A percentile compares a stretch with the other conserved stretches of the same genome.
Evolutionary conservation across 1,139 yeast species (phyloP).

Genomic region (Candida mesenterica): DNA sequence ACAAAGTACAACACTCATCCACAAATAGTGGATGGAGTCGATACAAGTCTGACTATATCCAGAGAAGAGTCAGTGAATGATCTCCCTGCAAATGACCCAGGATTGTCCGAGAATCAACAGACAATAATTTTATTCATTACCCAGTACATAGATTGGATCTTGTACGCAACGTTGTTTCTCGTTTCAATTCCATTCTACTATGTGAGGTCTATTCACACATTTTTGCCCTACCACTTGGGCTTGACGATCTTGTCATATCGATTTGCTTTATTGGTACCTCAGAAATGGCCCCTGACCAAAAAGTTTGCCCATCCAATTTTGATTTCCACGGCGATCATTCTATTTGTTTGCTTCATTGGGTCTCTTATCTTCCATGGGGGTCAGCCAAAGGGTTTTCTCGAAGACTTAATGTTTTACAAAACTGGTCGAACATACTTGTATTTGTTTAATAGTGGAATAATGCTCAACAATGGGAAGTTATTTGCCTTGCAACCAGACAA

Average conservation of each 20-base stretch:
- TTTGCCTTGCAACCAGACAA: constrained; percentile 15
- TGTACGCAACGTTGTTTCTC: constrained; percentile 46
- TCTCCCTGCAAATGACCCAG: constrained; percentile 10
- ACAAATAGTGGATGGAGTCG: neutral
- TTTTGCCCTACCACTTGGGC: constrained; percentile 62
- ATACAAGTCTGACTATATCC: neutral
- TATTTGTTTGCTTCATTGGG: constrained; percentile 61
- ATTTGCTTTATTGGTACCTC: constrained; percentile 49
- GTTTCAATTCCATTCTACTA: constrained; percentile 58
- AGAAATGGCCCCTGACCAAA: constrained; percentile 45
- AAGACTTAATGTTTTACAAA: constrained; percentile 54
- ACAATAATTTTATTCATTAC: constrained; percentile 39
- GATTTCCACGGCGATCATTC: constrained; percentile 59
- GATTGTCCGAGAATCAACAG: constrained; percentile 21
- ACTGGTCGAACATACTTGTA: constrained; percentile 68
- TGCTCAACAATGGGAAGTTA: constrained; percentile 30
- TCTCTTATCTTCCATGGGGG: constrained; percentile 51
- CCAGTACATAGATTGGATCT: constrained; percentile 54
- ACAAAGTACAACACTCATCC: neutral
- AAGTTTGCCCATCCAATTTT: constrained; percentile 69
- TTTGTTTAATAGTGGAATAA: constrained; percentile 45
- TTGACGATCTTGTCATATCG: constrained; percentile 58
- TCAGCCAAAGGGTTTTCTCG: constrained; percentile 44
- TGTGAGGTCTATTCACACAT: constrained; percentile 44
- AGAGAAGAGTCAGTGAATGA: neutral